Evolutionary conservation across 108 stramenopile species (phyloP), one percentile per base, ranked within the genome.

Genomic region (Skeletonema potamos): DNA sequence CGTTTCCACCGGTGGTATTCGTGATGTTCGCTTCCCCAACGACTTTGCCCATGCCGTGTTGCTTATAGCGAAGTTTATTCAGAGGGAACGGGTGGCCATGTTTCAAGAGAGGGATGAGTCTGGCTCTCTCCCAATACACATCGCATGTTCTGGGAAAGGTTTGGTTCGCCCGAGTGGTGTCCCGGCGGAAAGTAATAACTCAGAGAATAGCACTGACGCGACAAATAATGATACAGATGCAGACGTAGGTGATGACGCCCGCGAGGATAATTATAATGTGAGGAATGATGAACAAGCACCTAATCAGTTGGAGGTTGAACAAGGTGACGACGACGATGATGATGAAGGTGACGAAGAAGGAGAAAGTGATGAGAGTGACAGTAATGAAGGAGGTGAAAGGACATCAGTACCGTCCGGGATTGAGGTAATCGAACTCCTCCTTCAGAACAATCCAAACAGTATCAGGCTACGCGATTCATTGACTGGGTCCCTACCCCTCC

Each of bases 71-170:
- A 78, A 78, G 28, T 78, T 72, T 30, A 78, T 78, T 54, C 70
- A 68, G 60, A 26, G 70, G 26, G 54, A 62, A 20, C 57, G 34
- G 32, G 64, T 15, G 22, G 46, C 36, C 17, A 78, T 72, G 70
- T 78, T 78, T 54, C 58, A 56, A 36, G 77, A 78, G 65, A 62
- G 77, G 77, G 77, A 78, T 65, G 70, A 71, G 37, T 54, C 59
- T 20, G 77, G 77, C 6, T 66, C 64, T 48, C 57, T 77, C 27
- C 81, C 81, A 5, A 27, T 82, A 3, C 81, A 82, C 29, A 82
- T 82, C 44, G 81, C 76, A 32, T 76, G 66, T 41, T 70, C 70
- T 22, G 70, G 77, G 12, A 55, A 56, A 4, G 65, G 65, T 10
- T 48, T 78, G 10, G 20, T 67, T 44, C 48, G 62, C 18, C 58